These are phyloP conservation scores for Talaromyces sp. DNA, from an alignment of 2,329 filamentous ascomycete species.

Conservation along the genomic window DNA sequence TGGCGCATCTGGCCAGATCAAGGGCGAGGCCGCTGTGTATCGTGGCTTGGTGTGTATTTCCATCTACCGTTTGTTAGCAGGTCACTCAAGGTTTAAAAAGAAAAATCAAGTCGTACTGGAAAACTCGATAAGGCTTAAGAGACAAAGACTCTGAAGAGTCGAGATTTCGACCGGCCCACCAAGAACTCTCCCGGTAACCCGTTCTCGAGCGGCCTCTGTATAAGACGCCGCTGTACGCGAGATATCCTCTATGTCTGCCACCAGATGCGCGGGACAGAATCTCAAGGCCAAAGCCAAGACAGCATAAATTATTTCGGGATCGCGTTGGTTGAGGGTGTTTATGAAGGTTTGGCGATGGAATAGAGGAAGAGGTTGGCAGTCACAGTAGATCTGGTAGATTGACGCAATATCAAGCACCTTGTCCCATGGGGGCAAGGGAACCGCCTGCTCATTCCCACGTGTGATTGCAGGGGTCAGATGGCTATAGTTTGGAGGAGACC, in stretches of 20 bases:
- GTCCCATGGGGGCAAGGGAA: slow-evolving; percentile 33
- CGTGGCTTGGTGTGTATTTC: slow-evolving; percentile 31
- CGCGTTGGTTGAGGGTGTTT: slow-evolving; percentile 32
- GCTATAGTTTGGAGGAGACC: slow-evolving; percentile 2
- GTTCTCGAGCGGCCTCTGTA: slow-evolving; percentile 29
- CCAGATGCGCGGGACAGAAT: slow-evolving; percentile 30
- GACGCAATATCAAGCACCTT: slow-evolving; percentile 34
- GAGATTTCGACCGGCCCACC: slow-evolving; percentile 38
- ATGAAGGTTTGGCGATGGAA: slow-evolving; percentile 41
- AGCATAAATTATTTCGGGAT: slow-evolving; percentile 29
- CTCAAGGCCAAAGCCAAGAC: slow-evolving; percentile 39
- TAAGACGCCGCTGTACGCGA: slow-evolving; percentile 27
- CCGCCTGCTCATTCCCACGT: not conserved
- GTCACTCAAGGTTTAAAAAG: not conserved
- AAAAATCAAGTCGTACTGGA: slow-evolving; percentile 26
- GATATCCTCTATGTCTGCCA: slow-evolving; percentile 15
- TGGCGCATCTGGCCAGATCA: slow-evolving; percentile 42
- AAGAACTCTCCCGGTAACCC: slow-evolving; percentile 35
- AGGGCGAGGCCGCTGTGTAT: slow-evolving; percentile 38
- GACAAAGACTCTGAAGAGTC: slow-evolving; percentile 38
- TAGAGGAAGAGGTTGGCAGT: slow-evolving; percentile 46
- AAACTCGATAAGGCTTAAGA: slow-evolving; percentile 38
- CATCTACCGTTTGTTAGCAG: slow-evolving; percentile 20
- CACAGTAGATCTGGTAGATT: slow-evolving; percentile 44
- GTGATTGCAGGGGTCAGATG: slow-evolving; percentile 9